These are phyloP conservation scores for Paradendryphiella salina DNA, from an alignment of 2,329 filamentous ascomycete genomes.

Conservation along the genomic window DNA sequence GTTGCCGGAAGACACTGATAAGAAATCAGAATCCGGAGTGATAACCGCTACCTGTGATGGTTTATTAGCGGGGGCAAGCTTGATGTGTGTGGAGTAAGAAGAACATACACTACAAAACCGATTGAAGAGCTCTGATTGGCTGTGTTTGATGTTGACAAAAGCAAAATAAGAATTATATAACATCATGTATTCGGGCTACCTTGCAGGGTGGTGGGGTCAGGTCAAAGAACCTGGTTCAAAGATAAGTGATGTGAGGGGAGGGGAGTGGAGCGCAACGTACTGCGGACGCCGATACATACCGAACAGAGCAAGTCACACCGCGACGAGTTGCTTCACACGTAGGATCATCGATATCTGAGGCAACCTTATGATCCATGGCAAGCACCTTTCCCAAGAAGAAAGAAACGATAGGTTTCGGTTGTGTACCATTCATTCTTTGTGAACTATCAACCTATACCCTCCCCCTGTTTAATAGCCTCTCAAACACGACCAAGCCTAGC, in stretches of 20 bases:
- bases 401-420: neutral
- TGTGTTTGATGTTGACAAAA: conserved; percentile 1
- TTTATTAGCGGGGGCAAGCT: conserved; percentile 6
- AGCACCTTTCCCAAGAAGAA: neutral
- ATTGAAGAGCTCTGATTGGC: conserved; percentile 7
- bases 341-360: too few species aligned
- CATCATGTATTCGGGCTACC: too few species aligned
- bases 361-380: too few species aligned
- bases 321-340: too few species aligned
- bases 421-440: conserved; percentile 5
- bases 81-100: neutral
- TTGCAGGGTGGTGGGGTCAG: too few species aligned
- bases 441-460: conserved; percentile 7
- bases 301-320: too few species aligned
- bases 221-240: too few species aligned
- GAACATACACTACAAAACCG: conserved; percentile 12
- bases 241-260: too few species aligned
- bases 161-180: neutral
- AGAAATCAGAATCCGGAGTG: conserved; percentile 26
- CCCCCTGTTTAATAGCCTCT: neutral
- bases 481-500: too few species aligned
- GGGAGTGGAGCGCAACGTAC: too few species aligned
- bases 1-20: conserved; percentile 28
- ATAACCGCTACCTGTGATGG: conserved; percentile 13
- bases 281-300: too few species aligned